Conservation (phyloP, 2,329 filamentous ascomycete species). For the Chaetothyriales sp. region DNA sequence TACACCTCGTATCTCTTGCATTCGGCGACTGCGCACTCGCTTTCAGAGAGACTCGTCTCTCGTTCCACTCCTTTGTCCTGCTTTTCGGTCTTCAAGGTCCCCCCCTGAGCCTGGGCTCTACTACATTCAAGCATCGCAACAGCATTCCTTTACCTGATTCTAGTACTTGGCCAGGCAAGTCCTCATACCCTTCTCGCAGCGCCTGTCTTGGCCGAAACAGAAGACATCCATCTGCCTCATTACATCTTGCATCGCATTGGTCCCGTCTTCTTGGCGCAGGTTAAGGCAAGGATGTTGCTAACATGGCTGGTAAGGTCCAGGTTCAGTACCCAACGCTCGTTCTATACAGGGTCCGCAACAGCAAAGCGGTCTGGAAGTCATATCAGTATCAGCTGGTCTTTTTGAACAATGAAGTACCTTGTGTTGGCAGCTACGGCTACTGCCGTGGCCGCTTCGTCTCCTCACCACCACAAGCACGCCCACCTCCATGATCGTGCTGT, state of each 20-base stretch:
- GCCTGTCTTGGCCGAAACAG: background rate
- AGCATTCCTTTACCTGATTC: background rate
- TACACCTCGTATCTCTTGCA: background rate
- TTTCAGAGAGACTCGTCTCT: constrained; percentile 17
- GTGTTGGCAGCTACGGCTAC: constrained; percentile 27
- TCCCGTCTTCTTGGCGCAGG: constrained; percentile 7
- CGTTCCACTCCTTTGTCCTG: constrained; percentile 16
- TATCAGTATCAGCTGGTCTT: constrained; percentile 20
- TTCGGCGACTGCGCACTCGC: background rate
- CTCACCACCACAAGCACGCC: constrained; percentile 27
- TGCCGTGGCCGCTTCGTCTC: constrained; percentile 28
- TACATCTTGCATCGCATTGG: constrained; percentile 6
- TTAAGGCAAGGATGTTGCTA: background rate
- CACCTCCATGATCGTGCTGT: constrained; percentile 27
- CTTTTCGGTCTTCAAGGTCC: background rate
- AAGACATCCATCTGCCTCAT: background rate
- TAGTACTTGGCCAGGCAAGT: background rate
- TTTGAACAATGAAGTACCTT: constrained; percentile 26
- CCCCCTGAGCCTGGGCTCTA: background rate
- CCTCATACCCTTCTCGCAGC: background rate
- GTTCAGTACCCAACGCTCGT: background rate
- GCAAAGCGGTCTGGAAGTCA: background rate
- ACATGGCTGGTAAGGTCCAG: background rate
- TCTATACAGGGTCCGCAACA: background rate
- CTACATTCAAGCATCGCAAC: background rate